phyloP scores from a whole-genome alignment of 371 early-diverging fungal species.

The Mortierella sp. region DNA sequence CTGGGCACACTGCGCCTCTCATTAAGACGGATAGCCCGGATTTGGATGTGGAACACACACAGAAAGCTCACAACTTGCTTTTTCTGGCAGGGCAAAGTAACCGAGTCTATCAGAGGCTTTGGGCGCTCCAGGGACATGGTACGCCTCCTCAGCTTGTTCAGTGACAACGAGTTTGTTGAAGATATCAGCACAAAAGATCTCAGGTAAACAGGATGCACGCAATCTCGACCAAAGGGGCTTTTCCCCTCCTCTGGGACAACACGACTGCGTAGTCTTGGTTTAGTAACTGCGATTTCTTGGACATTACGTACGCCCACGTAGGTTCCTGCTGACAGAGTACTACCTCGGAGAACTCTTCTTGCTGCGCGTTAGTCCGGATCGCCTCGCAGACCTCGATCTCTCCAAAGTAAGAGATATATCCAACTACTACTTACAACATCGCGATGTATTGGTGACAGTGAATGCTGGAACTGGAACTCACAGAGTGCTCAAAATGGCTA shows the following conservation, averaged over 20 bases:
- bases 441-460: too few relatives aligned
- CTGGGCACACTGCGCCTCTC: not conserved
- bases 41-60: not conserved
- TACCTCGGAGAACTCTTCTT: constrained; percentile 78
- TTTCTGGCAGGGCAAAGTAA: constrained; percentile 61
- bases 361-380: constrained; percentile 61
- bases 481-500: not conserved
- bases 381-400: constrained; percentile 56
- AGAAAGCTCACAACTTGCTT: not conserved
- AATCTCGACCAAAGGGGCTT: not conserved
- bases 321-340: constrained; percentile 79
- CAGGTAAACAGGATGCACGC: constrained; percentile 46
- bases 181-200: constrained; percentile 88
- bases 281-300: too few relatives aligned
- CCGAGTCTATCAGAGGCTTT: constrained; percentile 58
- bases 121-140: constrained; percentile 63
- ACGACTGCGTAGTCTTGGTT: too few relatives aligned
- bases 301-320: too few relatives aligned
- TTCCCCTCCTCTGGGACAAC: too few relatives aligned
- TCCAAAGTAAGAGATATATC: constrained; percentile 66
- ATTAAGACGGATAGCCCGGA: constrained; percentile 2
- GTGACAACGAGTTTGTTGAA: constrained; percentile 87
- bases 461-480: too few relatives aligned
- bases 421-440: too few relatives aligned
- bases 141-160: constrained; percentile 77